phyloP scores from a whole-genome alignment of 371 early-diverging fungal genomes.

The Mortierella sp. region DNA sequence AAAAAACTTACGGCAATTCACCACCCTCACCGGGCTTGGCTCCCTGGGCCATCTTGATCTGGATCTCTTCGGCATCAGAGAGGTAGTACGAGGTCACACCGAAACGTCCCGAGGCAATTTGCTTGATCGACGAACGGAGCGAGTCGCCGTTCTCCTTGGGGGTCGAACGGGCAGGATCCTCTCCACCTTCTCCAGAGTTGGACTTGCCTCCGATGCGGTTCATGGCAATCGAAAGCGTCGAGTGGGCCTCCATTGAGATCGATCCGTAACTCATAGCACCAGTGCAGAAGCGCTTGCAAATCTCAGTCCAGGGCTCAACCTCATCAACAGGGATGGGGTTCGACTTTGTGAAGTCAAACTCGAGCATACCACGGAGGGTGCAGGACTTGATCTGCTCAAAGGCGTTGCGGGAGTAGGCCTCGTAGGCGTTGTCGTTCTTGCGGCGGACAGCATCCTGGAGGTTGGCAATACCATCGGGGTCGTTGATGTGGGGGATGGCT shows the following conservation, averaged over 20 bases:
- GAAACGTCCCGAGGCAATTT: constrained; percentile 97
- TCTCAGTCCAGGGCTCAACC: constrained; percentile 97
- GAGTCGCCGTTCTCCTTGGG: constrained; percentile 78
- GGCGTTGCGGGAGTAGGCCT: constrained; percentile 83
- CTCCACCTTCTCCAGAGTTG: constrained; percentile 99
- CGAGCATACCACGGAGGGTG: constrained; percentile 96
- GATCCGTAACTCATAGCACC: constrained; percentile 99
- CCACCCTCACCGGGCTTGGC: constrained; percentile 99
- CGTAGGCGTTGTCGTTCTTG: constrained; percentile 90
- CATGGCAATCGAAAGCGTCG: constrained; percentile 95
- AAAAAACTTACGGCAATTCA: constrained; percentile 64
- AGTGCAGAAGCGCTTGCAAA: constrained; percentile 96
- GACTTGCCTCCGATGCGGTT: constrained; percentile 96
- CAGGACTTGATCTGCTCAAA: constrained; percentile 90
- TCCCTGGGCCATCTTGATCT: constrained; percentile 99
- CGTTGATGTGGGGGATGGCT: constrained; percentile 93
- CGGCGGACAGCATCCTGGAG: constrained; percentile 96
- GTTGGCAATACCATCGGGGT: constrained; percentile 88
- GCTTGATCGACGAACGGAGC: constrained; percentile 96
- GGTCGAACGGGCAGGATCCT: constrained; percentile 88
- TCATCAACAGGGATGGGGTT: constrained; percentile 90
- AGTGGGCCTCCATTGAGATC: constrained; percentile 95
- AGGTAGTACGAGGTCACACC: constrained; percentile 97
- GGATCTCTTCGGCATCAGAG: constrained; percentile 94
- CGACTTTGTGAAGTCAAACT: constrained; percentile 83